A percentile compares a stretch with the other conserved stretches of the same genome.
These are phyloP conservation scores for Akebia trifoliata DNA, from an alignment of 164 flowering plant genomes.

Conservation along the genomic window DNA sequence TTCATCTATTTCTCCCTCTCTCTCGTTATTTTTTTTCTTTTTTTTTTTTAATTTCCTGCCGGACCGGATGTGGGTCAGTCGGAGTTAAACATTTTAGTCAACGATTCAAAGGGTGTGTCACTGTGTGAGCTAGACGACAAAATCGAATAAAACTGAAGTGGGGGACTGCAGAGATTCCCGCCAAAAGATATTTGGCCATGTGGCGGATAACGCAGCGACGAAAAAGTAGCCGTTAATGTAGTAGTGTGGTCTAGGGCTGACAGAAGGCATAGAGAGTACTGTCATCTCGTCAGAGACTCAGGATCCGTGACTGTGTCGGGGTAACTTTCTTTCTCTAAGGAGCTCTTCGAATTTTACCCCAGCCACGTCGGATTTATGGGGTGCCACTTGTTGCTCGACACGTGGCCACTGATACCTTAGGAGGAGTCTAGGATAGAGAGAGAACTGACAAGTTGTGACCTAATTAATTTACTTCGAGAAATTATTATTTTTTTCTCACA, in stretches of 20 bases:
- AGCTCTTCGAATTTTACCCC: too few relatives aligned
- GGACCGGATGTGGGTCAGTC: not conserved
- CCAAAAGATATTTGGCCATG: not conserved
- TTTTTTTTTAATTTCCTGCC: not conserved
- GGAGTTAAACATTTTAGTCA: not conserved
- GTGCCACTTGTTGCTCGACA: too few relatives aligned
- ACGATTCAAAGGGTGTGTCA: not conserved
- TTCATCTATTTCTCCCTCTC: not conserved
- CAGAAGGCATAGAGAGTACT: not conserved
- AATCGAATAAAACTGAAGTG: not conserved
- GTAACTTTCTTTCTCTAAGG: too few relatives aligned
- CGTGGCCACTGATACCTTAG: too few relatives aligned
- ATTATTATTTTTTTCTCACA: too few relatives aligned
- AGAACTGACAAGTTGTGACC: constrained; percentile 1
- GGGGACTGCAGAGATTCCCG: constrained; percentile 5
- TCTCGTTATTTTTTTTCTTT: not conserved
- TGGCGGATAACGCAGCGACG: not conserved
- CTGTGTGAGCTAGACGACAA: not conserved
- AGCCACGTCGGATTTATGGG: too few relatives aligned
- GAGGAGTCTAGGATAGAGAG: not conserved
- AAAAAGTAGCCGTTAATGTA: constrained; percentile 19
- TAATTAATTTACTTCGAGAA: not conserved
- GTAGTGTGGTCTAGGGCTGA: not conserved
- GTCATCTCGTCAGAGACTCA: not conserved
- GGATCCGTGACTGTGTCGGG: constrained; percentile 16